phyloP scores from a whole-genome alignment of 805 yeast genomes.

The Wickerhamomyces chaumierensis region DNA sequence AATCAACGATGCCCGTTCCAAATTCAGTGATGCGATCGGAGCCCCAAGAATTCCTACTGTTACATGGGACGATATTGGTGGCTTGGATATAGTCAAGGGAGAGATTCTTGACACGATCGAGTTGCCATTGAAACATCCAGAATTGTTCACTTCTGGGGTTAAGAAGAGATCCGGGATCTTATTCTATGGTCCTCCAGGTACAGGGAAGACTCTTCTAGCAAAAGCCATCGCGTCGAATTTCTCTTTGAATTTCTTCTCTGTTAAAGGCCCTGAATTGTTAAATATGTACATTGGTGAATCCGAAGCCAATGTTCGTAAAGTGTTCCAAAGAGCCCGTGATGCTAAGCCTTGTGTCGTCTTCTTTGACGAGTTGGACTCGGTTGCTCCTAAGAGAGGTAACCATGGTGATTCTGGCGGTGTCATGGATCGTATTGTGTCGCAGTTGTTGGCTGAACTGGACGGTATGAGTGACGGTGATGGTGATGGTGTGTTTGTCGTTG shows the following conservation, averaged over 20 bases:
- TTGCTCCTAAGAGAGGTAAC: conserved; percentile 96
- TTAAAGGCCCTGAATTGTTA: conserved; percentile 91
- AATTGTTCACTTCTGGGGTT: conserved; percentile 75
- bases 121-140: conserved; percentile 90
- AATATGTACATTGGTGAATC: conserved; percentile 99
- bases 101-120: conserved; percentile 94
- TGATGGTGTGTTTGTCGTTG: conserved; percentile 93
- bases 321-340: conserved; percentile 89
- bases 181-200: conserved; percentile 98
- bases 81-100: conserved; percentile 78
- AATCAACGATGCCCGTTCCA: conserved; percentile 71
- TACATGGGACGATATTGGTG: conserved; percentile 96
- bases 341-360: conserved; percentile 97
- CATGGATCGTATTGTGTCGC: conserved; percentile 97
- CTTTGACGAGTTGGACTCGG: conserved; percentile 95
- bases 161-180: conserved; percentile 90
- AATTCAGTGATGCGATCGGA: conserved; percentile 88
- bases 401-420: conserved; percentile 99
- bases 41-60: conserved; percentile 95
- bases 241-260: conserved; percentile 88
- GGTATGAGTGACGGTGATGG: conserved; percentile 77
- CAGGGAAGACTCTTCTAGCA: conserved; percentile 92
- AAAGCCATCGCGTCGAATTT: conserved; percentile 96
- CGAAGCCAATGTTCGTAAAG: conserved; percentile 92
- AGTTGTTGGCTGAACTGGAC: conserved; percentile 85